Base-by-base conservation (phyloP, 2,329 filamentous ascomycete species). In the Alternaria sp. region DNA sequence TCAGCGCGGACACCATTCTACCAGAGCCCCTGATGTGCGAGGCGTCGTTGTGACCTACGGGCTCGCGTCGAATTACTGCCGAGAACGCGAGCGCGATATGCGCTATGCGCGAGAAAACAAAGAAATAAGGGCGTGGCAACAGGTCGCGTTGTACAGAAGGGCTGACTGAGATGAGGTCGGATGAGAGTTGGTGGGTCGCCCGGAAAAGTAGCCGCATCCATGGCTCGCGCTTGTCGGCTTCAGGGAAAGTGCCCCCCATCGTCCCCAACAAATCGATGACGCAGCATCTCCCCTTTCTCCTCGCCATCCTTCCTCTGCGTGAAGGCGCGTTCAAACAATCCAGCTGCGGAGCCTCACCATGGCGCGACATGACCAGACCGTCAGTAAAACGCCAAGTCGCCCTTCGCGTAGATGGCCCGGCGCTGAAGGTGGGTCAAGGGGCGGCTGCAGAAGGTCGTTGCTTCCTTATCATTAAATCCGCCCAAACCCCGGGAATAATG, bases 401-500 rank as follows among this genome's bases (percentile, higher is more conserved):
- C 17, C 13, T 43, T 40, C 12, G 50, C 12, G 19, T 23, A 43
- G 8, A 60, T 57, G 49, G 52, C n/a, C 43, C 19, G 46, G 52
- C 50, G 44, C 19, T 60, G 23, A 15, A 17, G 40, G 47, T 55
- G 56, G 51, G 59, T 57, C 58, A 45, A 19, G 30, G 26, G 32
- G 47, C n/a, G 51, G 32, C 32, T 15, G 51, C 26, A 17, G 50
- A 44, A 52, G 54, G 51, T 46, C 30, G 17, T 43, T 54, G 11
- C 28, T 17, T 21, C n/a, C 10, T 32, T 7, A 45, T 49, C 50
- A 21, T 56, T 62, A 59, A 60, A 46, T 56, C 44, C 60, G 56
- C 30, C 17, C 25, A 54, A 50, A 40, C 11, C 56, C 64, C 66
- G 63, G 61, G 32, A 62, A 68, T 68, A 68, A 68, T n/a, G 26